phyloP scores from a whole-genome alignment of 2,329 filamentous ascomycete genomes.

The Fusarium sp. region DNA sequence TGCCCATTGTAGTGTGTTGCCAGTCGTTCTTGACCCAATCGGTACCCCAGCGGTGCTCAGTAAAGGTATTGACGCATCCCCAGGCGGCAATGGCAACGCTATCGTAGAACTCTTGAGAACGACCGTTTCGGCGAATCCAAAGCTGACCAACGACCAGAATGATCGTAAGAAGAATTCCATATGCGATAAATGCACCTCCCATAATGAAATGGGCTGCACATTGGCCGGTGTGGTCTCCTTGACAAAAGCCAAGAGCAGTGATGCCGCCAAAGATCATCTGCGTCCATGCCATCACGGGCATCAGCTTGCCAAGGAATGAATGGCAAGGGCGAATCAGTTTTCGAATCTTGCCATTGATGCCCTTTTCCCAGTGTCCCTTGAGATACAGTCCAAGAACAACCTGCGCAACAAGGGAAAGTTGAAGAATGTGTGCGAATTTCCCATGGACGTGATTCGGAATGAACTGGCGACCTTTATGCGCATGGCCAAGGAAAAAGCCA shows the following conservation, averaged over 20 bases:
- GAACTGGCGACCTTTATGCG: constrained; percentile 91
- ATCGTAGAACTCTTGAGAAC: constrained; percentile 97
- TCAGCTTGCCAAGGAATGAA: constrained; percentile 83
- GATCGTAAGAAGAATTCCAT: constrained; percentile 88
- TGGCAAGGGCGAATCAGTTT: constrained; percentile 78
- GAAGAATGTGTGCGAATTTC: constrained; percentile 81
- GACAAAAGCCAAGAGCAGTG: constrained; percentile 90
- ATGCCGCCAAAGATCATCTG: constrained; percentile 98
- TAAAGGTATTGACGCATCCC: constrained; percentile 98
- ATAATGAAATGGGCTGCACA: constrained; percentile 98
- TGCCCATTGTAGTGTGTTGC: constrained; percentile 99
- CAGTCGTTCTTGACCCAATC: constrained; percentile 93
- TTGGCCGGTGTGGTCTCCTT: constrained; percentile 89
- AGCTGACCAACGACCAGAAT: constrained; percentile 87
- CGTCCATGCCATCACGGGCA: constrained; percentile 88
- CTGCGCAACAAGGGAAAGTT: constrained; percentile 82
- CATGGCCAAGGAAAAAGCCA: constrained; percentile 91
- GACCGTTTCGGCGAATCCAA: constrained; percentile 84
- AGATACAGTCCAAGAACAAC: constrained; percentile 86
- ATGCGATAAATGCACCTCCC: constrained; percentile 95
- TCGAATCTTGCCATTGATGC: constrained; percentile 82
- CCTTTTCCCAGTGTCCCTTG: constrained; percentile 87
- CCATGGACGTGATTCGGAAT: constrained; percentile 79
- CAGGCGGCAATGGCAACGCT: constrained; percentile 89
- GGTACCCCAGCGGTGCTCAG: constrained; percentile 92